These are phyloP conservation scores for Pyrrhoderma noxium DNA, from an alignment of 1,284 basidiomycete species.

Conservation along the genomic window DNA sequence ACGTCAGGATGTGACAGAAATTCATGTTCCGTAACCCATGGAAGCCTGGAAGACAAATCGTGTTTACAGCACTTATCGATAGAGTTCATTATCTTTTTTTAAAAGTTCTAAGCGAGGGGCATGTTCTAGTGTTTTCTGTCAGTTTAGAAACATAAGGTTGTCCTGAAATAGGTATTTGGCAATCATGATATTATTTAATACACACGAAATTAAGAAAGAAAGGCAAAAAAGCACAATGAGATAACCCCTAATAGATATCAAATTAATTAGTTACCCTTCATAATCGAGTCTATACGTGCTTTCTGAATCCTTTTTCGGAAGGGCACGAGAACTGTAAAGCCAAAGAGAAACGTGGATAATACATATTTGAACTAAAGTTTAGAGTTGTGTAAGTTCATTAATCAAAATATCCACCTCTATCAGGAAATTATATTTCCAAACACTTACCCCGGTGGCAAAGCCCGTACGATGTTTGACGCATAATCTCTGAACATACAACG, in stretches of 20 bases:
- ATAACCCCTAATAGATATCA: not conserved
- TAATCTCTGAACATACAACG: conserved; percentile 44
- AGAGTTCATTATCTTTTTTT: too few relatives aligned
- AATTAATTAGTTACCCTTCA: conserved; percentile 38
- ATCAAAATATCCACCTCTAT: conserved; percentile 2
- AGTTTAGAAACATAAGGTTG: too few relatives aligned
- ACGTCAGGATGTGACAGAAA: too few relatives aligned
- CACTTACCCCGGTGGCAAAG: conserved; percentile 44
- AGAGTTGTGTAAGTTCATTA: conserved; percentile 15
- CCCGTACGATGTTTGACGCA: conserved; percentile 52
- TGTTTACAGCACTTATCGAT: too few relatives aligned
- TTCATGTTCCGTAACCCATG: too few relatives aligned
- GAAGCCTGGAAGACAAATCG: too few relatives aligned
- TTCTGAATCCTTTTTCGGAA: conserved; percentile 52
- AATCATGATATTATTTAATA: too few relatives aligned
- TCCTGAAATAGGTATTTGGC: too few relatives aligned
- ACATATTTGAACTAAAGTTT: conserved; percentile 42
- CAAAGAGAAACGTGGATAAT: conserved; percentile 40
- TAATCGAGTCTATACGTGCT: conserved; percentile 65
- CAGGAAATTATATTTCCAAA: not conserved
- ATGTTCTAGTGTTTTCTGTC: too few relatives aligned
- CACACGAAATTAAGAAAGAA: too few relatives aligned
- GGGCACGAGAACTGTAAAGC: conserved; percentile 45
- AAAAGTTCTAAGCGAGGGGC: too few relatives aligned
- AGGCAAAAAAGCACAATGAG: too few relatives aligned